Percentiles rank a stretch among this genome's conserved stretches.
These are phyloP conservation scores for Taphrina confusa DNA, from an alignment of 1,139 yeast species.

Conservation along the genomic window DNA sequence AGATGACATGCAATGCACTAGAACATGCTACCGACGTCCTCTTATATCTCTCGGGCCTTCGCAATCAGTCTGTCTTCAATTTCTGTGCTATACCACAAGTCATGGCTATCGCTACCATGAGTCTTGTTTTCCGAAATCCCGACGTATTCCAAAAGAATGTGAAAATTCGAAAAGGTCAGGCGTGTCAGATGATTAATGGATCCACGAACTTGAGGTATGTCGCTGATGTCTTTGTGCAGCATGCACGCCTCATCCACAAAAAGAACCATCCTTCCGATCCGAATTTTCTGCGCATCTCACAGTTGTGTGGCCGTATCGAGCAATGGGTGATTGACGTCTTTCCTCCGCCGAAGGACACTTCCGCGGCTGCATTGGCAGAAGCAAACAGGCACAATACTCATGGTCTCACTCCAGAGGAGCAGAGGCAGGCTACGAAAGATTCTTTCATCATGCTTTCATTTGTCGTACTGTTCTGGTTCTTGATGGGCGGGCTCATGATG, in stretches of 20 bases:
- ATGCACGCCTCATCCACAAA: conserved; percentile 74
- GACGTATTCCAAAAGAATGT: conserved; percentile 68
- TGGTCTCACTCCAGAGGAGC: conserved; percentile 20
- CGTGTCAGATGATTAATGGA: conserved; percentile 65
- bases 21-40: conserved; percentile 76
- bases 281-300: conserved; percentile 78
- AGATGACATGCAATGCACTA: conserved; percentile 77
- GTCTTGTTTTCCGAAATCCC: conserved; percentile 79
- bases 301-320: conserved; percentile 78
- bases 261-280: conserved; percentile 80
- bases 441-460: conserved; percentile 40
- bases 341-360: conserved; percentile 39
- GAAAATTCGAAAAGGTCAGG: conserved; percentile 90
- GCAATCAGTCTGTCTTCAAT: conserved; percentile 79
- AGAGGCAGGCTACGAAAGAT: conserved; percentile 22
- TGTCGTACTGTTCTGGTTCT: conserved; percentile 42
- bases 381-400: conserved; percentile 18
- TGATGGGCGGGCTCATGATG: conserved; percentile 39
- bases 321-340: conserved; percentile 42
- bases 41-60: conserved; percentile 70
- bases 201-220: conserved; percentile 77
- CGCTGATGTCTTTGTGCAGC: conserved; percentile 69
- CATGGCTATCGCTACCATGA: conserved; percentile 95
- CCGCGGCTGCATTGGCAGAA: conserved; percentile 18
- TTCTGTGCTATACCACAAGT: conserved; percentile 98